Percentiles rank a stretch among this genome's conserved stretches.
phyloP scores from a whole-genome alignment of 345 rosid genomes.

The Eucalyptus paniculata region DNA sequence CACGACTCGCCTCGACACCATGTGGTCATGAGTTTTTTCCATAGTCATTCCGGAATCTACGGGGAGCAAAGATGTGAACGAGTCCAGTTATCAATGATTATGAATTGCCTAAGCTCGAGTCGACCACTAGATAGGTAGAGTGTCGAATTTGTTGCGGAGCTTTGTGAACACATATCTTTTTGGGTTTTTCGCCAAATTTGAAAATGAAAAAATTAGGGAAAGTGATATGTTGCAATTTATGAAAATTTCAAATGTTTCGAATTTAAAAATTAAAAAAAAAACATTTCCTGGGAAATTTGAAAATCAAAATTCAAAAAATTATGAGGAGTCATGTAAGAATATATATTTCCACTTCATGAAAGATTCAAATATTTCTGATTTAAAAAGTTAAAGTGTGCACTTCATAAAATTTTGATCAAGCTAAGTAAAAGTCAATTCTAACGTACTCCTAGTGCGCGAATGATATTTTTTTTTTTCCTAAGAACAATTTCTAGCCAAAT shows the following conservation, averaged over 20 bases:
- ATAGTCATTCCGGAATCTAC: accelerated
- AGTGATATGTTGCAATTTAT: neutral
- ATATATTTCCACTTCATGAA: neutral
- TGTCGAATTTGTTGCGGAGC: accelerated
- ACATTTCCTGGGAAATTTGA: too few relatives aligned
- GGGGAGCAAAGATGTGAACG: accelerated
- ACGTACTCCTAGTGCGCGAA: neutral
- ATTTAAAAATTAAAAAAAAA: neutral
- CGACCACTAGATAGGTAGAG: neutral
- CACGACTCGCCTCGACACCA: neutral
- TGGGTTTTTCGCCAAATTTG: accelerated
- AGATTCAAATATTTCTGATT: too few relatives aligned
- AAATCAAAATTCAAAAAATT: neutral
- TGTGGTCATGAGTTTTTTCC: neutral
- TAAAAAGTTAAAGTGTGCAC: neutral
- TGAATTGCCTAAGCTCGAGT: neutral
- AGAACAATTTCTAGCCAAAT: too few relatives aligned
- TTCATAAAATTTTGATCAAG: neutral
- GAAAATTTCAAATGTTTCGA: neutral
- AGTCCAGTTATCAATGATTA: neutral
- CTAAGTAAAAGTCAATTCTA: neutral
- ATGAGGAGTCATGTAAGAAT: neutral
- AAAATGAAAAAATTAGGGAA: neutral
- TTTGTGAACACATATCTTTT: accelerated
- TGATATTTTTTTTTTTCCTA: too few relatives aligned